A percentile compares a stretch with the other conserved stretches of the same genome.
phyloP scores from a whole-genome alignment of 2,329 filamentous ascomycete genomes.

The Xenosphaeropsis pyriputrescens region DNA sequence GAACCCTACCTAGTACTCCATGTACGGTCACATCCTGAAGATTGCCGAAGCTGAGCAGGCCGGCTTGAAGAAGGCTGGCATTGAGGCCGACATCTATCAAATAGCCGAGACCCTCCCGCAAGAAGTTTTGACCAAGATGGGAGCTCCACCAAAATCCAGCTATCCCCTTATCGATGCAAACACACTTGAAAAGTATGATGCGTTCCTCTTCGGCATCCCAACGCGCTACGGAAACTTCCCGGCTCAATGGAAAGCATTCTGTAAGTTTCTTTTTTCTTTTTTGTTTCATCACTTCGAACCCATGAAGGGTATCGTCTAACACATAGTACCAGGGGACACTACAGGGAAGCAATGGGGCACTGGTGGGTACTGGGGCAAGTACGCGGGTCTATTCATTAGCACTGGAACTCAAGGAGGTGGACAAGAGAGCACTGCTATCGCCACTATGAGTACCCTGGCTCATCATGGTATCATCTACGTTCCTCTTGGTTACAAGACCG shows the following conservation, averaged over 20 bases:
- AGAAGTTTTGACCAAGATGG: conserved; percentile 80
- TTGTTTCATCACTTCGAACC: too few relatives aligned
- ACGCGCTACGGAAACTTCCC: conserved; percentile 97
- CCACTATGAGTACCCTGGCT: conserved; percentile 68
- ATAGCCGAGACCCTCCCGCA: conserved; percentile 74
- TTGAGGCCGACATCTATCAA: conserved; percentile 69
- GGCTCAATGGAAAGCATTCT: conserved; percentile 79
- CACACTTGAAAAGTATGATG: conserved; percentile 65
- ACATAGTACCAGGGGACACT: conserved; percentile 58
- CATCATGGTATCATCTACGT: conserved; percentile 96
- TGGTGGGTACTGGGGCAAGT: conserved; percentile 74
- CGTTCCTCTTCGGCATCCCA: conserved; percentile 83
- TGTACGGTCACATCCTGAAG: conserved; percentile 80
- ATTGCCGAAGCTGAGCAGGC: conserved; percentile 82
- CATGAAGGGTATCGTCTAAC: too few relatives aligned
- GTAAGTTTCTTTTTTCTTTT: too few relatives aligned
- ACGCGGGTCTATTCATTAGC: conserved; percentile 80
- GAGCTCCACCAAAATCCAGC: conserved; percentile 65
- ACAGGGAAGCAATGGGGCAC: conserved; percentile 72
- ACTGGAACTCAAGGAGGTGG: conserved; percentile 78
- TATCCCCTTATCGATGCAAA: conserved; percentile 45
- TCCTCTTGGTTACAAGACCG: conserved; percentile 81
- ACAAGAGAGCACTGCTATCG: conserved; percentile 77
- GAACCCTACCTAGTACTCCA: conserved; percentile 53
- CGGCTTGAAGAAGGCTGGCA: conserved; percentile 80